Percentiles rank a stretch among this genome's conserved stretches.
These are phyloP conservation scores for Panicum virgatum DNA, from an alignment of 202 grass and related monocot species.

Conservation along the genomic window DNA sequence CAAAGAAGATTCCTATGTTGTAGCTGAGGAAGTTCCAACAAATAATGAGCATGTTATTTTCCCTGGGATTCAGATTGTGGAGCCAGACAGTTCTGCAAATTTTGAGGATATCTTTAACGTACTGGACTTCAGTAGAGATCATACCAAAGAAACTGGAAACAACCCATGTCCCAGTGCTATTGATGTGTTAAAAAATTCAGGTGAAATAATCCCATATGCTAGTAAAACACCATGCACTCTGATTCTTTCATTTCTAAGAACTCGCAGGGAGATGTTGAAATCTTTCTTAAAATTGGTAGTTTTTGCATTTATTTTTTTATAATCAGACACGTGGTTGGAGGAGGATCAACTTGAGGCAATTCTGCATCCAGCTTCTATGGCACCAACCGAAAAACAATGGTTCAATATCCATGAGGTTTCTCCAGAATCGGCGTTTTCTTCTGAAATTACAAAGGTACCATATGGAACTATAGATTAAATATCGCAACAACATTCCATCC, in stretches of 20 bases:
- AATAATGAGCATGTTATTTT: constrained; percentile 23
- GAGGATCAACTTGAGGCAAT: constrained; percentile 60
- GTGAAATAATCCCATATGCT: constrained; percentile 34
- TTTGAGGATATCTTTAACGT: constrained; percentile 39
- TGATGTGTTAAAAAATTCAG: constrained; percentile 72
- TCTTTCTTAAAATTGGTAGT: neutral
- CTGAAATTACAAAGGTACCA: constrained; percentile 88
- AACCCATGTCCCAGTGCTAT: constrained; percentile 36
- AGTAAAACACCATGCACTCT: constrained; percentile 7
- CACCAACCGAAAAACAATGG: constrained; percentile 44
- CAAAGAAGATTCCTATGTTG: constrained; percentile 32
- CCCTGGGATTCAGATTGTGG: constrained; percentile 40
- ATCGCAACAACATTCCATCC: neutral
- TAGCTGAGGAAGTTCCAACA: constrained; percentile 2
- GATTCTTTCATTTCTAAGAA: constrained; percentile 21
- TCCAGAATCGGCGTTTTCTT: constrained; percentile 79
- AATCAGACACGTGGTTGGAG: constrained; percentile 60
- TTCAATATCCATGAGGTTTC: constrained; percentile 67
- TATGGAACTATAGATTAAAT: neutral
- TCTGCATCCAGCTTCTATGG: constrained; percentile 34
- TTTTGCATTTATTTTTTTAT: constrained; percentile 34
- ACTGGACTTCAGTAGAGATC: constrained; percentile 36
- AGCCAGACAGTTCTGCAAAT: constrained; percentile 25
- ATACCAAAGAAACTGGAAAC: constrained; percentile 31
- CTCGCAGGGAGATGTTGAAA: constrained; percentile 3